Conservation (phyloP, 2,329 filamentous ascomycete species). For the Fusarium sp. region DNA sequence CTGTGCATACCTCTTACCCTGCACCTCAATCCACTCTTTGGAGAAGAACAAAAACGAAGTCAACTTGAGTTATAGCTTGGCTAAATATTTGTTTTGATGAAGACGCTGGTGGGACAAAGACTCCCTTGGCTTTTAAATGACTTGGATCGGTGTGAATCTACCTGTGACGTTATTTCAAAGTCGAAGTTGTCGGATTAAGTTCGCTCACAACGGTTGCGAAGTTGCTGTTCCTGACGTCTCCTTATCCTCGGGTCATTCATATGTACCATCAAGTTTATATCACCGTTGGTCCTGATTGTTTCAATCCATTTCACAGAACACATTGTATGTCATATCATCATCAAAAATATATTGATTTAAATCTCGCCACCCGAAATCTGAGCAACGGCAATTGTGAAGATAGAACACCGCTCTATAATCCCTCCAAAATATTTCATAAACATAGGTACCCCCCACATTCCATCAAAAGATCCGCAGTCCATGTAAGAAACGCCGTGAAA, state of each 20-base stretch:
- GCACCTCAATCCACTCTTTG: background rate
- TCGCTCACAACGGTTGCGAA: background rate
- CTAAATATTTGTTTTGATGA: background rate
- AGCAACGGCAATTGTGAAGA: slow-evolving; percentile 34
- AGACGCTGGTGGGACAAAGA: background rate
- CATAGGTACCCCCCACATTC: slow-evolving; percentile 28
- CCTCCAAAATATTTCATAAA: slow-evolving; percentile 31
- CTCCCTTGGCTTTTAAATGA: background rate
- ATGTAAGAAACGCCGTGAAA: slow-evolving; percentile 43
- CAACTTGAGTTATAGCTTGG: background rate
- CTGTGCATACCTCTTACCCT: background rate
- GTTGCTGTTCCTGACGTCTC: background rate
- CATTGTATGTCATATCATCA: background rate
- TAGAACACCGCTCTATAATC: slow-evolving; percentile 36
- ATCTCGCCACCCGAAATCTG: slow-evolving; percentile 29
- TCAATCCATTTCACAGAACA: background rate
- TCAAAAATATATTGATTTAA: slow-evolving; percentile 32
- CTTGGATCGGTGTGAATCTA: background rate
- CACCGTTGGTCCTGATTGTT: background rate
- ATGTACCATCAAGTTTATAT: background rate
- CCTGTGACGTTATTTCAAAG: background rate
- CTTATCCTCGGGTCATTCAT: background rate
- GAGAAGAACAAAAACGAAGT: background rate
- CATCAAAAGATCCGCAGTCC: slow-evolving; percentile 33
- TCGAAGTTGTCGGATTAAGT: background rate